These are phyloP conservation scores for Xylaria sp. DNA, from an alignment of 2,329 filamentous ascomycete species.

Conservation along the genomic window DNA sequence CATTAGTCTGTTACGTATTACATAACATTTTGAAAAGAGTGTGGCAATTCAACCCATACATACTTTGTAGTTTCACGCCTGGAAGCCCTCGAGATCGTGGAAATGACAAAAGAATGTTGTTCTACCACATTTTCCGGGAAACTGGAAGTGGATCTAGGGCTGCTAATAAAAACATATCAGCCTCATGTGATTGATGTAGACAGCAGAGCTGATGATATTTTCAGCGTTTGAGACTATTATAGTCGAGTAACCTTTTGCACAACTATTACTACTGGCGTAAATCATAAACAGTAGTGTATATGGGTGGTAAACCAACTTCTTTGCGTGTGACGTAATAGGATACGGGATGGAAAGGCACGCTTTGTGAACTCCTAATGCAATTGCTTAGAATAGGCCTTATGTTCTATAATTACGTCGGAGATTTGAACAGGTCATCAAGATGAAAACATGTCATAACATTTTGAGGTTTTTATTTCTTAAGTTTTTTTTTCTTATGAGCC, in stretches of 20 bases:
- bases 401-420: neutral
- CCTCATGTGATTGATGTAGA: neutral
- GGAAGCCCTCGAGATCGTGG: no score
- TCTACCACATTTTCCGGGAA: no score
- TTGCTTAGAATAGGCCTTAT: neutral
- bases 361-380: neutral
- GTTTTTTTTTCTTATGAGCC: conserved; percentile 8
- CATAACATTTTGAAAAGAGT: no score
- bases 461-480: conserved; percentile 4
- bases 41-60: no score
- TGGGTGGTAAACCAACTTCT: neutral
- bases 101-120: no score
- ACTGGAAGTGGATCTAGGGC: no score
- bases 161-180: no score
- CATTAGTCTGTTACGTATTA: no score
- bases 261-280: neutral
- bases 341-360: no score
- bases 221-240: no score
- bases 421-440: neutral
- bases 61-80: no score
- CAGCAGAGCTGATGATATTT: no score
- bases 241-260: neutral
- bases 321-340: neutral
- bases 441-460: neutral
- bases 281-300: neutral